Percentiles rank a stretch among this genome's conserved stretches.
phyloP scores from a whole-genome alignment of 805 yeast genomes.

The Scheffersomyces stipitis region DNA sequence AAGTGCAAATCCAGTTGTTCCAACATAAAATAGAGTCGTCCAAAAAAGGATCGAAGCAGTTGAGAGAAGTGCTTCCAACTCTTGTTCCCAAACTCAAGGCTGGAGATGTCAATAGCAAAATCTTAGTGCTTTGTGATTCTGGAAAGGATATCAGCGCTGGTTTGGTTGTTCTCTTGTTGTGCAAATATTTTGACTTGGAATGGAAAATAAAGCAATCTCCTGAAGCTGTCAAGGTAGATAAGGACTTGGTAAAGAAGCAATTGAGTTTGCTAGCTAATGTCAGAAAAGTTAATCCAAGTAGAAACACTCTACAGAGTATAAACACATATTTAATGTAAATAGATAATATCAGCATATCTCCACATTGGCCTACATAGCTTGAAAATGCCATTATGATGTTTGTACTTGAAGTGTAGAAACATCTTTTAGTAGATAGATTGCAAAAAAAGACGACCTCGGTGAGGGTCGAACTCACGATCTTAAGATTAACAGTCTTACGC shows the following conservation, averaged over 20 bases:
- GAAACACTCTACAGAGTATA: conserved; percentile 74
- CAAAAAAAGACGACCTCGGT: conserved; percentile 26
- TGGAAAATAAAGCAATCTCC: conserved; percentile 39
- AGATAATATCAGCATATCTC: no score
- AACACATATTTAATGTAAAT: conserved; percentile 51
- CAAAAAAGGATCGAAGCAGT: conserved; percentile 66
- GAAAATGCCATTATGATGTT: no score
- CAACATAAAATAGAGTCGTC: conserved; percentile 28
- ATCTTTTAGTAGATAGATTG: no score
- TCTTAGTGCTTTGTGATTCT: conserved; percentile 57
- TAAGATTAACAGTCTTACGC: conserved; percentile 31
- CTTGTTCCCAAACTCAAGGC: conserved; percentile 30
- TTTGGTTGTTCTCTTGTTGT: conserved; percentile 52
- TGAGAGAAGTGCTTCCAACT: conserved; percentile 48
- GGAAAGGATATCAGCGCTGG: conserved; percentile 71
- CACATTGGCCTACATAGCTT: no score
- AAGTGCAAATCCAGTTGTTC: conserved; percentile 5
- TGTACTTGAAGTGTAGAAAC: no score
- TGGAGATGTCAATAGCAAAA: conserved; percentile 10
- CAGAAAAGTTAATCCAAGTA: conserved; percentile 67
- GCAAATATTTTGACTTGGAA: conserved; percentile 40
- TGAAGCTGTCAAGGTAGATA: conserved; percentile 30
- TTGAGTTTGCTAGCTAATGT: conserved; percentile 48
- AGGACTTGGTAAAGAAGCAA: conserved; percentile 56
- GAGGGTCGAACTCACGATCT: conserved; percentile 34